These are phyloP conservation scores for Aspergillus indologenus DNA, from an alignment of 495 filamentous ascomycete genomes.

Conservation along the genomic window DNA sequence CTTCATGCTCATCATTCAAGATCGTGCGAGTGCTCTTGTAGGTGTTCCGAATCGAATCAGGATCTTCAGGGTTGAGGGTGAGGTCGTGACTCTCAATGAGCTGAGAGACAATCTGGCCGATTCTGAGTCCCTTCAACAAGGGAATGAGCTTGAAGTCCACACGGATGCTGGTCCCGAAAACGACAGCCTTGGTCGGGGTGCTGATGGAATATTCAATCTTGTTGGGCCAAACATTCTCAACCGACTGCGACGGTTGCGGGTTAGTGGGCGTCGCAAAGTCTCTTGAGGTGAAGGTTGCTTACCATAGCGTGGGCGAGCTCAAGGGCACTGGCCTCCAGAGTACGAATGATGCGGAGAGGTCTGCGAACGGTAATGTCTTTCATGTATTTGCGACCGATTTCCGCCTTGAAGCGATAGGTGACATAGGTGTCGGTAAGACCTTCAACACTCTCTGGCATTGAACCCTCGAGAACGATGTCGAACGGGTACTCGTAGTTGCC, in stretches of 20 bases:
- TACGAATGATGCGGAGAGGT: constrained; percentile 83
- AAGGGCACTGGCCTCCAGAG: constrained; percentile 72
- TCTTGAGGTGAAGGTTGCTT: constrained; percentile 15
- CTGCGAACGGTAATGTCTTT: constrained; percentile 76
- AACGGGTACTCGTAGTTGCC: constrained; percentile 93
- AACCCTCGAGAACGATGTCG: constrained; percentile 70
- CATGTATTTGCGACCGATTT: constrained; percentile 74
- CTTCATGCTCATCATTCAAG: constrained; percentile 56
- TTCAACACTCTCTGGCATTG: constrained; percentile 83
- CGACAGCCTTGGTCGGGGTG: constrained; percentile 83
- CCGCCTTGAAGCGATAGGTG: constrained; percentile 84
- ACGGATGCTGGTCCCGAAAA: constrained; percentile 80
- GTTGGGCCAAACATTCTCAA: constrained; percentile 91
- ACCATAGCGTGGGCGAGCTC: constrained; percentile 86
- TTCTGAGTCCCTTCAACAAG: constrained; percentile 77
- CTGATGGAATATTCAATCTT: constrained; percentile 91
- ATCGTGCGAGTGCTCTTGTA: constrained; percentile 63
- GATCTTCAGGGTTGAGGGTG: constrained; percentile 48
- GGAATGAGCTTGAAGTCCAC: constrained; percentile 80
- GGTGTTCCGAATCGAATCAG: constrained; percentile 50
- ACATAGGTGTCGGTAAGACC: constrained; percentile 77
- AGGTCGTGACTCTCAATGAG: constrained; percentile 77
- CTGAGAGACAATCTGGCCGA: constrained; percentile 71
- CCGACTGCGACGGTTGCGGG: constrained; percentile 43
- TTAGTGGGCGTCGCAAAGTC: constrained; percentile 14